A percentile compares a stretch with the other conserved stretches of the same genome.
Conservation (phyloP, 257 asterid genomes). For the Mitragyna speciosa region DNA sequence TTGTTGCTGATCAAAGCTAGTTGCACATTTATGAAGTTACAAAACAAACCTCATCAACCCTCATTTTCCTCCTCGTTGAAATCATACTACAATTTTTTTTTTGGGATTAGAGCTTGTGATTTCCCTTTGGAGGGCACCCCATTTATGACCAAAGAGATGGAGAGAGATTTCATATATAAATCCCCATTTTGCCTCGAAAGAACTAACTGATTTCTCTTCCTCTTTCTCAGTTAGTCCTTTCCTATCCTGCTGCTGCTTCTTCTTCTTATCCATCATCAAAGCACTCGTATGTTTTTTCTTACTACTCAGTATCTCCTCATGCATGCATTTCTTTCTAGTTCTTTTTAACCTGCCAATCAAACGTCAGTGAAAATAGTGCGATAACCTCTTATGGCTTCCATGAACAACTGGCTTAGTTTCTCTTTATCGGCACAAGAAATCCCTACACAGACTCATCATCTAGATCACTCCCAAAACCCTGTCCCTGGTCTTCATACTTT, state of each 20-base stretch:
- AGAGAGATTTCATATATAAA: constrained; percentile 47
- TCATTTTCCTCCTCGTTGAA: constrained; percentile 27
- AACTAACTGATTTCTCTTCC: constrained; percentile 26
- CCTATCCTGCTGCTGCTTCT: constrained; percentile 30
- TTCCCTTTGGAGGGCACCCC: constrained; percentile 57
- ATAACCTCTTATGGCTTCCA: constrained; percentile 31
- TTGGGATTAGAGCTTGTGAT: constrained; percentile 63
- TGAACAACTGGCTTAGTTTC: constrained; percentile 76
- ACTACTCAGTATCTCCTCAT: constrained; percentile 27
- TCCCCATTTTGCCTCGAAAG: constrained; percentile 34
- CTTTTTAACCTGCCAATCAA: background rate
- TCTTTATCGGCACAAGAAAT: constrained; percentile 59
- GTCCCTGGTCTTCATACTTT: constrained; percentile 21
- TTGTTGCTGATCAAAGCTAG: background rate
- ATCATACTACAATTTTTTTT: constrained; percentile 32
- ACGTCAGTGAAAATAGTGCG: background rate
- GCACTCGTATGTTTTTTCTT: constrained; percentile 13
- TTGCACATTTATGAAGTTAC: constrained; percentile 19
- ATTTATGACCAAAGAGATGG: constrained; percentile 46
- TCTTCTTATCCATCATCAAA: constrained; percentile 7
- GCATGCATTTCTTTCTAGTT: constrained; percentile 40
- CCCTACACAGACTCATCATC: constrained; percentile 27
- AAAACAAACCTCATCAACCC: constrained; percentile 32
- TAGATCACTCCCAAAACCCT: constrained; percentile 26
- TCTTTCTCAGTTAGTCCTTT: constrained; percentile 25